A percentile compares a stretch with the other conserved stretches of the same genome.
Evolutionary conservation across 148 eudicot species (phyloP).

Genomic region (Chenopodium quinoa): DNA sequence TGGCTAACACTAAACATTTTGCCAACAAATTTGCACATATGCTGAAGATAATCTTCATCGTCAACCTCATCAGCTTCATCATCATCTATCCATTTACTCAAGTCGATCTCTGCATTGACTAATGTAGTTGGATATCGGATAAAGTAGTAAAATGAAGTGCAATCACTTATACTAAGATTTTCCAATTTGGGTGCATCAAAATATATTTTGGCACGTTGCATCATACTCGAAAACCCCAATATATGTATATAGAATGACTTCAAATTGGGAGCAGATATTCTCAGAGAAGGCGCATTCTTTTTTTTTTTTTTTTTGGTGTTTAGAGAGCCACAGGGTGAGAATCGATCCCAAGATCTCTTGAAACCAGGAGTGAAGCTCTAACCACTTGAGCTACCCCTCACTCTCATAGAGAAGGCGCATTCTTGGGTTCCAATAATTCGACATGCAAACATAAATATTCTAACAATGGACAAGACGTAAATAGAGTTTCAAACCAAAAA

Average conservation of each 20-base stretch:
- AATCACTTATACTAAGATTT: background rate
- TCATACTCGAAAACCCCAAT: too few species aligned
- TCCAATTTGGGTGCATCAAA: constrained; percentile 1
- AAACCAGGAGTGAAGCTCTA: too few species aligned
- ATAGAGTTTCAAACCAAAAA: background rate
- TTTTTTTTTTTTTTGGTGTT: too few species aligned
- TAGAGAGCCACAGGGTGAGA: too few species aligned
- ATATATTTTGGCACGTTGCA: background rate
- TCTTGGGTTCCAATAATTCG: too few species aligned
- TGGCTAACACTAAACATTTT: background rate
- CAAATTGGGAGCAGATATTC: constrained; percentile 2
- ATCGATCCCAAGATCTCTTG: too few species aligned
- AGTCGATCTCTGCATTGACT: background rate
- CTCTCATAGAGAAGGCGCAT: background rate
- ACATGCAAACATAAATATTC: background rate
- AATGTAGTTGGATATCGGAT: background rate
- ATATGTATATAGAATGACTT: background rate
- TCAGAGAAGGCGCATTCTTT: background rate
- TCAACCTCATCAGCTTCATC: too few species aligned
- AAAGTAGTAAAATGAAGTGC: background rate
- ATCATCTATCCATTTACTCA: background rate
- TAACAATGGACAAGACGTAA: background rate
- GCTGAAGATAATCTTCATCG: background rate
- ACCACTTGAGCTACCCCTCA: too few species aligned
- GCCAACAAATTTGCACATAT: background rate